Conservation (phyloP, 2,329 filamentous ascomycete genomes). For the Cladosporium halotolerans region DNA sequence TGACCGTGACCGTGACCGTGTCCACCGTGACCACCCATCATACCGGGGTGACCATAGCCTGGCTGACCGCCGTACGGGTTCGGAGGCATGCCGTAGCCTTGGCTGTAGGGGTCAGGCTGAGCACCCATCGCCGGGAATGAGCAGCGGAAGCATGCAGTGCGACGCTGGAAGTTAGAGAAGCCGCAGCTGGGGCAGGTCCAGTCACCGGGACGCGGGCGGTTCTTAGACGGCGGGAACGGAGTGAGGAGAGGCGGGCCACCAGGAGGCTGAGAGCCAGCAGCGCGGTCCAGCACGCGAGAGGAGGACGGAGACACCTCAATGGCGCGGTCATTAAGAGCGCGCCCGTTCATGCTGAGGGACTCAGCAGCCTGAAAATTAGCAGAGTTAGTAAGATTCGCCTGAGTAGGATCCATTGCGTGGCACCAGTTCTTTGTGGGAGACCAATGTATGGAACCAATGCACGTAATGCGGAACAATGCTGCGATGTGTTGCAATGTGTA, state of each 20-base stretch:
- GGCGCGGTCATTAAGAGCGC: conserved; percentile 95
- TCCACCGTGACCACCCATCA: conserved; percentile 58
- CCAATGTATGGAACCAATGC: no score
- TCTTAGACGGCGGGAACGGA: conserved; percentile 97
- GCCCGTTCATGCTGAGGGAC: conserved; percentile 97
- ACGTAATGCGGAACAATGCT: not conserved
- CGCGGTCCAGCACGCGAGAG: conserved; percentile 91
- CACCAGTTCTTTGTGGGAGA: no score
- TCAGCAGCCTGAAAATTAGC: conserved; percentile 69
- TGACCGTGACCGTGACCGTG: conserved; percentile 9
- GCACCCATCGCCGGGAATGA: conserved; percentile 93
- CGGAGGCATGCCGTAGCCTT: conserved; percentile 47
- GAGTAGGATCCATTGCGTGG: not conserved
- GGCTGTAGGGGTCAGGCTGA: conserved; percentile 56
- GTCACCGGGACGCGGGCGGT: conserved; percentile 90
- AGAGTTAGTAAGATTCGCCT: not conserved
- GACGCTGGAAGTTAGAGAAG: conserved; percentile 98
- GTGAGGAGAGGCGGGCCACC: conserved; percentile 62
- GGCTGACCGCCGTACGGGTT: conserved; percentile 32
- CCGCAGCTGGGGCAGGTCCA: conserved; percentile 99
- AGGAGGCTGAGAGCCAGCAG: conserved; percentile 56
- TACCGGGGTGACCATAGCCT: conserved; percentile 58
- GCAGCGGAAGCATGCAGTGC: conserved; percentile 97
- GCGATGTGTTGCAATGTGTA: conserved; percentile 11
- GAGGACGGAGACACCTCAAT: conserved; percentile 98